A percentile compares a stretch with the other conserved stretches of the same genome.
phyloP scores from a whole-genome alignment of 495 filamentous ascomycete genomes.

The Pyronema domesticum region DNA sequence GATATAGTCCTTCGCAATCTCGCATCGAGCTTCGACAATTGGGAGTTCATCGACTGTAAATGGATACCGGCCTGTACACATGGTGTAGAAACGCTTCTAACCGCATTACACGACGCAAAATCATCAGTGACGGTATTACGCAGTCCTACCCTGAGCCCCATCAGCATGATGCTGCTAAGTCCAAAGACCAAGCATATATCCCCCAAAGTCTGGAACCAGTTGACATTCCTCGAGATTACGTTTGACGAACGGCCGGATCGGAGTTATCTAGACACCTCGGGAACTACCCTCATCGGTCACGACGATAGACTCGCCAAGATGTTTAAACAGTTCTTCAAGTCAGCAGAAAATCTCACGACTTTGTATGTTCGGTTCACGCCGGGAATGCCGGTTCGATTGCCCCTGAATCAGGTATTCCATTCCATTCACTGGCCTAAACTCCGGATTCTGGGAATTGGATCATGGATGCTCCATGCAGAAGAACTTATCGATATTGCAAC shows the following conservation, averaged over 20 bases:
- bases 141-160: slow-evolving; percentile 22
- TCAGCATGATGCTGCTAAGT: slow-evolving; percentile 16
- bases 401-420: slow-evolving; percentile 22
- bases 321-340: slow-evolving; percentile 17
- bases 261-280: slow-evolving; percentile 18
- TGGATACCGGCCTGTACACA: slow-evolving; percentile 24
- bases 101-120: slow-evolving; percentile 14
- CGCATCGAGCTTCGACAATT: slow-evolving; percentile 18
- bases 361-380: slow-evolving; percentile 23
- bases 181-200: slow-evolving; percentile 7
- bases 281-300: slow-evolving; percentile 19
- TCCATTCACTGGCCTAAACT: slow-evolving; percentile 19
- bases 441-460: slow-evolving; percentile 21
- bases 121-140: slow-evolving; percentile 21
- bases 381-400: slow-evolving; percentile 21
- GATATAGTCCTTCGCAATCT: slow-evolving; percentile 24
- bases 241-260: slow-evolving; percentile 24
- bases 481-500: slow-evolving; percentile 19
- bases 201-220: slow-evolving; percentile 11
- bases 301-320: slow-evolving; percentile 21
- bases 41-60: slow-evolving; percentile 24
- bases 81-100: slow-evolving; percentile 19
- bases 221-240: slow-evolving; percentile 21
- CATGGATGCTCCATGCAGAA: slow-evolving; percentile 20
- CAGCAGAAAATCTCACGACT: slow-evolving; percentile 18